These are phyloP conservation scores for Penicilliopsis zonata DNA, from an alignment of 495 filamentous ascomycete species.

Conservation along the genomic window DNA sequence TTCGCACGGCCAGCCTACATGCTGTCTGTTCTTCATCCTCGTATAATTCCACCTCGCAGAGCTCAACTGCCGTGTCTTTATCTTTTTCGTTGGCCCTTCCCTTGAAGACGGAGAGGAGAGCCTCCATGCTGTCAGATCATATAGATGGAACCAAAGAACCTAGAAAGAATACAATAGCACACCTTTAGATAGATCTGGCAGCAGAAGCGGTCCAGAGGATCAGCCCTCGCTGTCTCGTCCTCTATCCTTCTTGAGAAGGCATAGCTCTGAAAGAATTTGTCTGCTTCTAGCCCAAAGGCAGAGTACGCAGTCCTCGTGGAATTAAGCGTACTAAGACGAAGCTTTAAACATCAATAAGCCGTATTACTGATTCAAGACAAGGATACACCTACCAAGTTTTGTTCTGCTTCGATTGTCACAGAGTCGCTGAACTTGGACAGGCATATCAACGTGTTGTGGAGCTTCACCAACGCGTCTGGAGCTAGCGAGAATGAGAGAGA, in stretches of 20 bases:
- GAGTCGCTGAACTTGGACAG: conserved; percentile 87
- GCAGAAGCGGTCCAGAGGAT: conserved; percentile 45
- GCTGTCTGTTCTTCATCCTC: conserved; percentile 58
- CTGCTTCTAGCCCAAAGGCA: conserved; percentile 60
- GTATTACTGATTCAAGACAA: not conserved
- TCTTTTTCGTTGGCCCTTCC: conserved; percentile 50
- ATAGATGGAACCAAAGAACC: not conserved
- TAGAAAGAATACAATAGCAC: conserved; percentile 3
- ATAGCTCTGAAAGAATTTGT: conserved; percentile 76
- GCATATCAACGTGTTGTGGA: conserved; percentile 80
- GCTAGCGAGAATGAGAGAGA: conserved; percentile 68
- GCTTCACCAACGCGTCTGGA: conserved; percentile 55
- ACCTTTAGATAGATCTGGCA: conserved; percentile 66
- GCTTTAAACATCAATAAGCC: conserved; percentile 30
- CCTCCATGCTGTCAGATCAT: conserved; percentile 25
- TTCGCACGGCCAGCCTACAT: conserved; percentile 70
- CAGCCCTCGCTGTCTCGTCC: conserved; percentile 7
- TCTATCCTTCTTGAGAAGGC: conserved; percentile 12
- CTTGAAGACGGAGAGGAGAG: conserved; percentile 65
- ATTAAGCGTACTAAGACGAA: conserved; percentile 76
- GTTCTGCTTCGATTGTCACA: conserved; percentile 73
- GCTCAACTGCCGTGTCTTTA: conserved; percentile 68
- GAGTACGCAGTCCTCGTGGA: conserved; percentile 88
- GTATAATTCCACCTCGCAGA: conserved; percentile 74
- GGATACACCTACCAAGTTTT: conserved; percentile 46